phyloP scores from a whole-genome alignment of 257 asterid species.

The Thymus mandschuricus region DNA sequence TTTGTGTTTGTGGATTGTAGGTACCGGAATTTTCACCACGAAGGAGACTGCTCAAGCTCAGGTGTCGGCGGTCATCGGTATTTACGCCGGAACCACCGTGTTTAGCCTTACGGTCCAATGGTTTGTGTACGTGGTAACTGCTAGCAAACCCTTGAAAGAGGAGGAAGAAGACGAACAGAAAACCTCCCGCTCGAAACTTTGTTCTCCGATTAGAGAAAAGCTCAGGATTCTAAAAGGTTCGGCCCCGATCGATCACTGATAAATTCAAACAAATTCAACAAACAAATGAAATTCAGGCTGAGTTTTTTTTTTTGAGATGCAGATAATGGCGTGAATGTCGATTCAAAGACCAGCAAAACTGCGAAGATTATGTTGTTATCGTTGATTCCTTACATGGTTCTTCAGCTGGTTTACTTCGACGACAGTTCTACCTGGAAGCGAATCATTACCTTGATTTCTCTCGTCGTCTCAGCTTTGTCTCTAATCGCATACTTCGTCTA shows the following conservation, averaged over 20 bases:
- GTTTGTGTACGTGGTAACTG: slow-evolving; percentile 49
- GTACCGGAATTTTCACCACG: slow-evolving; percentile 46
- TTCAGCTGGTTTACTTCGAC: slow-evolving; percentile 45
- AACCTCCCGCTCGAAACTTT: slow-evolving; percentile 14
- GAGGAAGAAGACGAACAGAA: neutral
- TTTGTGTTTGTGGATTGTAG: slow-evolving; percentile 21
- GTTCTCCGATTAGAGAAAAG: slow-evolving; percentile 33
- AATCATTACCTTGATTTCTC: slow-evolving; percentile 48
- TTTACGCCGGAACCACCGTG: slow-evolving; percentile 52
- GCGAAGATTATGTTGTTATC: slow-evolving; percentile 59
- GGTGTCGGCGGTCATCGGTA: slow-evolving; percentile 53
- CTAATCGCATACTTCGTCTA: slow-evolving; percentile 42
- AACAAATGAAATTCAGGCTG: neutral
- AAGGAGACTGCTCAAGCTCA: slow-evolving; percentile 45
- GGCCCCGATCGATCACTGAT: neutral
- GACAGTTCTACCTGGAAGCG: no score
- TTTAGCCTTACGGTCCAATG: slow-evolving; percentile 55
- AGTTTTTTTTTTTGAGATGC: neutral
- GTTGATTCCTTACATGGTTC: slow-evolving; percentile 49
- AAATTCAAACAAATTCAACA: no score
- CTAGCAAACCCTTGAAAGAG: slow-evolving; percentile 31
- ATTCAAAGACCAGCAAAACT: slow-evolving; percentile 41
- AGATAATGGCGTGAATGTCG: slow-evolving; percentile 50
- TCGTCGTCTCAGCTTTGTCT: slow-evolving; percentile 36
- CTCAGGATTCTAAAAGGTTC: slow-evolving; percentile 31